Conservation (phyloP, 2,329 filamentous ascomycete species). For the Colletotrichum spinosum region DNA sequence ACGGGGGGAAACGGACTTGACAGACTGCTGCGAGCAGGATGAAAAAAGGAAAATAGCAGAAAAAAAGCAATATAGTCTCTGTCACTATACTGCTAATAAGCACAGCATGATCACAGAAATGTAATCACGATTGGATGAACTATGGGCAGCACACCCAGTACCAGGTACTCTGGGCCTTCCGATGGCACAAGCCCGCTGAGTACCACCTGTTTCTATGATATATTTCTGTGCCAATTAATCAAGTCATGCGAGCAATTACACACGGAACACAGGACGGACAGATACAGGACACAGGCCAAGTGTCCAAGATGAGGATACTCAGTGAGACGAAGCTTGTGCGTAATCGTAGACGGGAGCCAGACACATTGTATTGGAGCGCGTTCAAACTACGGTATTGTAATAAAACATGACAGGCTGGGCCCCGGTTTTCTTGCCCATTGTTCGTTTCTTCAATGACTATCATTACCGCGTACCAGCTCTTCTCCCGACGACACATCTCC, state of each 20-base stretch:
- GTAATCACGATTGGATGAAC: too few species aligned
- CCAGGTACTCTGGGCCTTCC: too few species aligned
- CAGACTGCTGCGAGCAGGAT: slow-evolving; percentile 11
- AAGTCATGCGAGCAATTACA: slow-evolving; percentile 11
- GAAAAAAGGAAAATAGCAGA: not conserved
- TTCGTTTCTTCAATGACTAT: slow-evolving; percentile 10
- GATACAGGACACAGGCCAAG: slow-evolving; percentile 8
- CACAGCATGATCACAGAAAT: too few species aligned
- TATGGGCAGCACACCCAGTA: too few species aligned
- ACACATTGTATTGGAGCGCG: too few species aligned
- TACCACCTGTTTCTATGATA: too few species aligned
- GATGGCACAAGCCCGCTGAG: too few species aligned
- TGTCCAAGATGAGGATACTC: slow-evolving; percentile 24
- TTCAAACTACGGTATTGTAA: not conserved
- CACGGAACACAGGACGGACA: slow-evolving; percentile 1
- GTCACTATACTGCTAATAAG: too few species aligned
- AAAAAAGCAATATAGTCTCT: not conserved
- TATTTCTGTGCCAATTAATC: slow-evolving; percentile 15
- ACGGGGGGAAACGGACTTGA: slow-evolving; percentile 1
- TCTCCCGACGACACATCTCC: slow-evolving; percentile 3
- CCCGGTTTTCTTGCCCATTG: slow-evolving; percentile 17
- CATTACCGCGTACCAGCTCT: slow-evolving; percentile 6
- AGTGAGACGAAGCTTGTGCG: slow-evolving; percentile 19
- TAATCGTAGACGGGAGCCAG: too few species aligned
- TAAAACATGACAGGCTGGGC: slow-evolving; percentile 7